Evolutionary conservation across 768 basidiomycete genomes (phyloP), one percentile per base, ranked within the genome.

Genomic region (Boletus pseudo-olivaceus): DNA sequence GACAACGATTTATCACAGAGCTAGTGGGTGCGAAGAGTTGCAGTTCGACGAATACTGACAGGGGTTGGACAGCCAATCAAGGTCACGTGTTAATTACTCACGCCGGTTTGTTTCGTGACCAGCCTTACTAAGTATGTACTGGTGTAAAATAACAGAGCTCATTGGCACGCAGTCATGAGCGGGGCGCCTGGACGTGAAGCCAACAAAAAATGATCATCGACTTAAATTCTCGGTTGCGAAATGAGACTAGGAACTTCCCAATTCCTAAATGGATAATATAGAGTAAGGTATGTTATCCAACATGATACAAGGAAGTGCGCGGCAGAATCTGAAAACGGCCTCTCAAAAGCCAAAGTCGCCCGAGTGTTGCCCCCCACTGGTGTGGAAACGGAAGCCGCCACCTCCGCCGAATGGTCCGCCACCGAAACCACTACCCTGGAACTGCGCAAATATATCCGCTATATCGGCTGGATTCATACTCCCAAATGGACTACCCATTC

Each of bases 391-490:
- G 58, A 69, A 69, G 1, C 73, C 70, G 4, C 66, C 63, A 35
- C 72, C 64, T 10, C 72, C 67, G 3, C 60, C 64, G 17, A 65
- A 65, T 26, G 65, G 65, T 10, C 63, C 59, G 1, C 67, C 66
- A 8, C 34, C 19, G 4, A 47, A 47, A 11, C 23, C 72, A 15
- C 72, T 72, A 8, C 82, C 80, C 33, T 79, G 76, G 66, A 88
- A 85, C 56, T 84, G 81, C 1, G 84, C 76, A 65, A 89, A 87
- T 3, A 88, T 59, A 39, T 86, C 80, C 0, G 84, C 76, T 4
- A 89, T 52, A 66, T 89, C 85, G 35, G 78, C 74, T 45, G 73
- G 76, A 59, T 66, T 62, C 69, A 69, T 60, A 4, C 75, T 73
- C 9, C 69, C 71, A 10, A 66, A 70, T 8, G 80, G 75, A 1